These are phyloP conservation scores for Citrullus mucosospermus DNA, from an alignment of 306 rosid species.

Conservation along the genomic window DNA sequence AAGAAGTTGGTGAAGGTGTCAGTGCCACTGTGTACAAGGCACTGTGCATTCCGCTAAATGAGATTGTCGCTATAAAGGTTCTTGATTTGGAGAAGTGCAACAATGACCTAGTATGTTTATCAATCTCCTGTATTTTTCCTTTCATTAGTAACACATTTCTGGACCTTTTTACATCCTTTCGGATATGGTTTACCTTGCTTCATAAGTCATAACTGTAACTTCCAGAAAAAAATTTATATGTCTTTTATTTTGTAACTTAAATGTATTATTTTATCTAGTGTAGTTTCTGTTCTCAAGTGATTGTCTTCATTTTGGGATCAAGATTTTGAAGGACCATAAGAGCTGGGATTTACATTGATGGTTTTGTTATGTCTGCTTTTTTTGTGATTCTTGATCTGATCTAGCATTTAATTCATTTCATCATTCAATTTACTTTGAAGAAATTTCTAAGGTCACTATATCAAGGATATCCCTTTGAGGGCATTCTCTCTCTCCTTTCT, in stretches of 20 bases:
- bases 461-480: background rate
- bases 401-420: background rate
- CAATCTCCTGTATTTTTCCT: background rate
- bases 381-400: background rate
- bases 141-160: background rate
- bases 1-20: conserved; percentile 96
- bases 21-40: conserved; percentile 85
- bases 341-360: background rate
- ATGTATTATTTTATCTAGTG: background rate
- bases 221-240: background rate
- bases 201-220: background rate
- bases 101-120: conserved; percentile 53
- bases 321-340: background rate
- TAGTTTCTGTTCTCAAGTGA: background rate
- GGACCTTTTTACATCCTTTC: background rate
- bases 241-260: background rate
- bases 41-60: conserved; percentile 68
- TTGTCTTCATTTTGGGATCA: background rate
- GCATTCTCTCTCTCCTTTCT: background rate
- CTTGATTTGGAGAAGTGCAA: conserved; percentile 80
- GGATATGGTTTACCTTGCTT: background rate
- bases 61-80: conserved; percentile 80
- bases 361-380: background rate
- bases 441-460: background rate
- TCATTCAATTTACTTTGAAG: background rate